Conservation (phyloP, 1,139 yeast genomes). For the Waltiozyma sp. region DNA sequence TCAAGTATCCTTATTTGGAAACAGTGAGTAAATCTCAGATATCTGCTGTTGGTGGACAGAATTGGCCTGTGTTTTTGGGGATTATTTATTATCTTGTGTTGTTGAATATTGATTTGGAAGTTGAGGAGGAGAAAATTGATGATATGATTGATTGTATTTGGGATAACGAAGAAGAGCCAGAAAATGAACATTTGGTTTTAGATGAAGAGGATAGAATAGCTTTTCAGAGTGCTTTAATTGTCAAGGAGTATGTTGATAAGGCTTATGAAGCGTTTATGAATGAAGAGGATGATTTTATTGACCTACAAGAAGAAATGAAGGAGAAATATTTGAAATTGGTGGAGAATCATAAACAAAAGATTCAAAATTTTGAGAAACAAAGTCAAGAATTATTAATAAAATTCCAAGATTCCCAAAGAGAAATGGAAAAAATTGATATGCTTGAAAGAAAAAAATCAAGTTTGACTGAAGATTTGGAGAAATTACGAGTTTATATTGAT, state of each 20-base stretch:
- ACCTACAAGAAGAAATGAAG: conserved; percentile 45
- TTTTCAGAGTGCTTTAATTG: conserved; percentile 41
- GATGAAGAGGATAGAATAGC: conserved; percentile 26
- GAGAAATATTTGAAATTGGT: conserved; percentile 38
- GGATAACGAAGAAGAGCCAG: conserved; percentile 23
- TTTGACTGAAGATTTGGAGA: conserved; percentile 58
- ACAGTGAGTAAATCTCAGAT: conserved; percentile 74
- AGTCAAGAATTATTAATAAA: conserved; percentile 25
- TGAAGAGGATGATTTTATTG: conserved; percentile 50
- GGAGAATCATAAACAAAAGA: conserved; percentile 32
- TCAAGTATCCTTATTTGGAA: conserved; percentile 75
- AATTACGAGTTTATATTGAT: conserved; percentile 61
- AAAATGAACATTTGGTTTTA: conserved; percentile 22
- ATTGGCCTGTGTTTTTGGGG: conserved; percentile 80
- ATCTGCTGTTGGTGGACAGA: conserved; percentile 85
- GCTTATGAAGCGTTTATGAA: conserved; percentile 60
- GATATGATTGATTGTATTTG: background rate
- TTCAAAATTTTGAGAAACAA: conserved; percentile 29
- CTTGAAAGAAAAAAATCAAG: conserved; percentile 52
- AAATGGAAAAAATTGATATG: conserved; percentile 29
- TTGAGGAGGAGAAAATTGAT: background rate
- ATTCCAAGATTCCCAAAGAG: conserved; percentile 23
- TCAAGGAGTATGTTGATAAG: conserved; percentile 52
- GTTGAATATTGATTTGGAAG: conserved; percentile 18
- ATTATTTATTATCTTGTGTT: conserved; percentile 72